Evolutionary conservation across 116 monocot genomes (phyloP).

Genomic region (Dioscorea cayenensis): DNA sequence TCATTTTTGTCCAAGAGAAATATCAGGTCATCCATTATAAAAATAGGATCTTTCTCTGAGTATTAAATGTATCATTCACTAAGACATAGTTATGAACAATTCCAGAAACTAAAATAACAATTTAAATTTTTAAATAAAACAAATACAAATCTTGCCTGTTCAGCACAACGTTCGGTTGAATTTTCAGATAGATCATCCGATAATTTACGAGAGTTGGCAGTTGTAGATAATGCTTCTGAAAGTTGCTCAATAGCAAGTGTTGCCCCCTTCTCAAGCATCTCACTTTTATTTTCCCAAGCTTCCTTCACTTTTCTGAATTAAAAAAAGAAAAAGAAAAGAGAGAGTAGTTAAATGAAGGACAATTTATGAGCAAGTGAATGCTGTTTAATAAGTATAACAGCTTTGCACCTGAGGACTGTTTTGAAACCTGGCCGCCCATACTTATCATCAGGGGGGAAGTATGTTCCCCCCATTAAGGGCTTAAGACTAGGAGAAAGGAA

Average conservation of each 20-base stretch:
- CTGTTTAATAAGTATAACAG: neutral
- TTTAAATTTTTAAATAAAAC: neutral
- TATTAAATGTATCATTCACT: too few species aligned
- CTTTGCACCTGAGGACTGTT: conserved; percentile 65
- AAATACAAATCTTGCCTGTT: conserved; percentile 36
- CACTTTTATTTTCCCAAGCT: conserved; percentile 76
- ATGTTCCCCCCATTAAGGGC: conserved; percentile 94
- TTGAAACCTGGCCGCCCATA: conserved; percentile 86
- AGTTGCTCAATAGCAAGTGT: conserved; percentile 67
- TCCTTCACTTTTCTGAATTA: conserved; percentile 80
- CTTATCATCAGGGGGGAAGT: conserved; percentile 91
- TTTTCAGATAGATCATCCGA: conserved; percentile 36
- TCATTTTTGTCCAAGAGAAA: too few species aligned
- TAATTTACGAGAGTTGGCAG: conserved; percentile 32
- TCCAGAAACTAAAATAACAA: too few species aligned
- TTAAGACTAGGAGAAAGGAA: conserved; percentile 90
- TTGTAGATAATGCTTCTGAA: conserved; percentile 62
- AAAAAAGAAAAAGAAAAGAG: neutral
- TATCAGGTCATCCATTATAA: too few species aligned
- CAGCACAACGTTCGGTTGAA: conserved; percentile 46
- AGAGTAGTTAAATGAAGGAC: neutral
- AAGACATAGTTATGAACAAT: too few species aligned
- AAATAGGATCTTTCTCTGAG: too few species aligned
- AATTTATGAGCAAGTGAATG: neutral
- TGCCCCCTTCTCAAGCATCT: conserved; percentile 64